Evolutionary conservation across 164 flowering plant species (phyloP), one percentile per base, ranked within the genome.

Genomic region (Umbellularia californica): DNA sequence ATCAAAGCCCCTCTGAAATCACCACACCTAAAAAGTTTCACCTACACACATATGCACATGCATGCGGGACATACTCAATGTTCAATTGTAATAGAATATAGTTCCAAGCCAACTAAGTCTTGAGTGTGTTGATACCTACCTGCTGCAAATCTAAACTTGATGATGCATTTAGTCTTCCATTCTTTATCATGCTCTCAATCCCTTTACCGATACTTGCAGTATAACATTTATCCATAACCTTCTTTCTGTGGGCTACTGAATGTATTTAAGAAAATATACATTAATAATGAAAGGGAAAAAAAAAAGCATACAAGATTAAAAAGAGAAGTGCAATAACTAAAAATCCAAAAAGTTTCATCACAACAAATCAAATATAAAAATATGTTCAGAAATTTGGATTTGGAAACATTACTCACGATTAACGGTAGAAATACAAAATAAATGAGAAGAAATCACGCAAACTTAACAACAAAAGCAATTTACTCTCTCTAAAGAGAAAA

Each of bases 131-230:
- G 35, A 67, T 82, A 93, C 98, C 98, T 95, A 27, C 2, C 28
- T 1, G 97, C 76, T 85, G 98, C 67, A 95, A 76, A 82, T 93
- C 99, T 58, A 95, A 79, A 58, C 95, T 90, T 10, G 91, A 70
- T 69, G 81, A 83, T 20, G 97, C 80, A 58, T 50, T 81, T 58
- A 93, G 63, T 65, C 85, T 87, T 78, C 99, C 99, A 51, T 90
- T 88, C 77, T 84, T 95, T 81, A 95, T 70, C 90, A 91, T 51
- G 69, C 75, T 88, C 76, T 95, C 99, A 80, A 95, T 71, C 24
- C 94, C 86, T 74, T 70, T 28, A 71, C 94, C 75, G 28, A 93
- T 72, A 58, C 55, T 78, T 75, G 11, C 74, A 22, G 91, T 68
- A 77, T 87, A 72, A 82, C 76, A 84, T 80, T 83, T 93, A 14